Evolutionary conservation across 768 basidiomycete species (phyloP), one percentile per base, ranked within the genome.

Genomic region (Erythrobasidium yunnanense): DNA sequence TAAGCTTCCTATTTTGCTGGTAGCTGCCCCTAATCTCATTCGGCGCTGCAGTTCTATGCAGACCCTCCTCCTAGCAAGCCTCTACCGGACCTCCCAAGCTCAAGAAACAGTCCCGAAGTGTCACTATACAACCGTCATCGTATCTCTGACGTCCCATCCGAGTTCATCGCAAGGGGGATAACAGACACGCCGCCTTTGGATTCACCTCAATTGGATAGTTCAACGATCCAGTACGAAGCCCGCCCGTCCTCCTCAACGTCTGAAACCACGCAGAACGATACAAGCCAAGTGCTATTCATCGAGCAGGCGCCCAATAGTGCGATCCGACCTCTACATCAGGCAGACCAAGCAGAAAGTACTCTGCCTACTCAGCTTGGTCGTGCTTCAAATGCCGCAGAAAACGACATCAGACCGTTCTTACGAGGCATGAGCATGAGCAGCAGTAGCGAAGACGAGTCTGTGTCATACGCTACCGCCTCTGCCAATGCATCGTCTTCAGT

Each of bases 21-120:
- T 42, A 46, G 27, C 38, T 4, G 18, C 38, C 25, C 22, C 46
- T 51, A 25, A 49, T 29, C n/a, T 8, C 18, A n/a, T 2, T 20
- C 27, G 7, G 3, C 11, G 11, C 6, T 18, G 3, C 42, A 63
- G 60, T 63, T 63, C 33, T 63, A 47, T 49, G 33, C 32, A 29
- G 47, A 25, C 29, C 60, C 60, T 4, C 60, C 60, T 2, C 60
- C 60, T n/a, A 49, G 25, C 4, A 63, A 50, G 49, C 60, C 60
- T 17, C 32, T 63, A 25, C 60, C 60, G 5, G 46, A 46, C 17
- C 27, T 63, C 20, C 60, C 60, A 7, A n/a, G n/a, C n/a, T n/a
- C n/a, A n/a, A n/a, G n/a, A n/a, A n/a, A n/a, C n/a, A n/a, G n/a
- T n/a, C n/a, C n/a, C 38, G 13, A 45, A 11, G 38, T 20, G 38